These are phyloP conservation scores for Apiospora hydei DNA, from an alignment of 2,329 filamentous ascomycete species.

Conservation along the genomic window DNA sequence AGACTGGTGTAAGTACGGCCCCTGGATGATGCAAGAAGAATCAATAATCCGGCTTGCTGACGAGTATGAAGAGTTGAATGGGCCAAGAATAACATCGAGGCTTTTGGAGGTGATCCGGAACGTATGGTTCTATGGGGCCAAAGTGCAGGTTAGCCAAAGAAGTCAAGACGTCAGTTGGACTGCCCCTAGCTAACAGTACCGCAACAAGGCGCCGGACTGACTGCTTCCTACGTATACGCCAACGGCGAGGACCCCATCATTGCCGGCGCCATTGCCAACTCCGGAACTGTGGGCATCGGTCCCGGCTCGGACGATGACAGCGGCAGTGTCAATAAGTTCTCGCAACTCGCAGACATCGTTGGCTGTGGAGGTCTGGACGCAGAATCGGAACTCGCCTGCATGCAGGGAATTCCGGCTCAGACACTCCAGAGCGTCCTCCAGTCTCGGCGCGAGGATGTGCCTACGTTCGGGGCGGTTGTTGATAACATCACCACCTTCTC, in stretches of 20 bases:
- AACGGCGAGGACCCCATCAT: conserved; percentile 40
- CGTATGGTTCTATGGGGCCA: conserved; percentile 29
- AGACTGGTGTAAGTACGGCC: conserved; percentile 1
- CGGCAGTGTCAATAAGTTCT: conserved; percentile 36
- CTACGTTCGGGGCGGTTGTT: conserved; percentile 23
- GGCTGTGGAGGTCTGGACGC: conserved; percentile 36
- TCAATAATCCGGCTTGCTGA: background rate
- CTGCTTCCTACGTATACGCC: conserved; percentile 26
- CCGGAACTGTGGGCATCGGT: conserved; percentile 10
- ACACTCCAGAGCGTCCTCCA: conserved; percentile 29
- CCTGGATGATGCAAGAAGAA: rapidly evolving
- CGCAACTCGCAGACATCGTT: conserved; percentile 32
- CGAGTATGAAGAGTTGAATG: conserved; percentile 17
- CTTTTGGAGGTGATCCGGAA: conserved; percentile 25
- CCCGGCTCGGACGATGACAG: conserved; percentile 37
- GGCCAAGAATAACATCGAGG: conserved; percentile 26
- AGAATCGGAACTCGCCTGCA: conserved; percentile 35
- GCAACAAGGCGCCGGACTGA: conserved; percentile 6
- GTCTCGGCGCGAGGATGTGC: conserved; percentile 26
- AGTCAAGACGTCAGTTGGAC: background rate
- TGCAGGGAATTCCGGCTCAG: conserved; percentile 33
- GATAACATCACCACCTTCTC: conserved; percentile 29
- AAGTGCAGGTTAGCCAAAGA: conserved; percentile 22
- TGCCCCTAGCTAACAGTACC: background rate
- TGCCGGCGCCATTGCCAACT: conserved; percentile 43